Evolutionary conservation across 2,329 filamentous ascomycete species (phyloP).

Genomic region (Sclerotinia trifoliorum): DNA sequence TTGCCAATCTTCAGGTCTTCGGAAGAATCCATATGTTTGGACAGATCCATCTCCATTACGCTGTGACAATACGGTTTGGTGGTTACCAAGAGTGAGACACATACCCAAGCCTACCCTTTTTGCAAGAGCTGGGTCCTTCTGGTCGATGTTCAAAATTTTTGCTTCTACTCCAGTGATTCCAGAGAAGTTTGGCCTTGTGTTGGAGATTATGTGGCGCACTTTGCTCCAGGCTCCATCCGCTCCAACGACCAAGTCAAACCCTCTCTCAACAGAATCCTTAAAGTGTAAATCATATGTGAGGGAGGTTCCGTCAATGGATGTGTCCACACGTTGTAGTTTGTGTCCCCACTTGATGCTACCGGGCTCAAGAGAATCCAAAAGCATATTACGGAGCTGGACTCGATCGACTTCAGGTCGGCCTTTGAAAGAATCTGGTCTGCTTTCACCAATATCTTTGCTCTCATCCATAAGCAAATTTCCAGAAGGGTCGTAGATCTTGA

Average conservation of each 20-base stretch:
- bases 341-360: constrained; percentile 35
- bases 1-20: constrained; percentile 15
- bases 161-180: constrained; percentile 25
- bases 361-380: constrained; percentile 32
- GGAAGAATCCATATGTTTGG: constrained; percentile 19
- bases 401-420: constrained; percentile 35
- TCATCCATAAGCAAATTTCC: constrained; percentile 33
- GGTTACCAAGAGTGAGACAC: constrained; percentile 14
- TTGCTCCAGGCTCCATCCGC: constrained; percentile 44
- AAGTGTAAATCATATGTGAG: constrained; percentile 16
- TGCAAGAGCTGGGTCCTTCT: constrained; percentile 24
- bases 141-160: constrained; percentile 22
- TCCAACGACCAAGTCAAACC: constrained; percentile 43
- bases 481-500: constrained; percentile 32
- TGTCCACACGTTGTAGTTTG: constrained; percentile 28
- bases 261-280: constrained; percentile 24
- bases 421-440: constrained; percentile 20
- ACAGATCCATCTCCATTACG: constrained; percentile 18
- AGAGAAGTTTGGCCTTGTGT: constrained; percentile 24
- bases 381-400: constrained; percentile 31
- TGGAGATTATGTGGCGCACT: constrained; percentile 38
- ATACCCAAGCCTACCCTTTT: constrained; percentile 17
- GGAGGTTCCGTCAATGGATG: constrained; percentile 29
- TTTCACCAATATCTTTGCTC: constrained; percentile 26
- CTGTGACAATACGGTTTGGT: constrained; percentile 14